Base-by-base conservation (phyloP, 306 rosid genomes). In the Quercus bicolor region DNA sequence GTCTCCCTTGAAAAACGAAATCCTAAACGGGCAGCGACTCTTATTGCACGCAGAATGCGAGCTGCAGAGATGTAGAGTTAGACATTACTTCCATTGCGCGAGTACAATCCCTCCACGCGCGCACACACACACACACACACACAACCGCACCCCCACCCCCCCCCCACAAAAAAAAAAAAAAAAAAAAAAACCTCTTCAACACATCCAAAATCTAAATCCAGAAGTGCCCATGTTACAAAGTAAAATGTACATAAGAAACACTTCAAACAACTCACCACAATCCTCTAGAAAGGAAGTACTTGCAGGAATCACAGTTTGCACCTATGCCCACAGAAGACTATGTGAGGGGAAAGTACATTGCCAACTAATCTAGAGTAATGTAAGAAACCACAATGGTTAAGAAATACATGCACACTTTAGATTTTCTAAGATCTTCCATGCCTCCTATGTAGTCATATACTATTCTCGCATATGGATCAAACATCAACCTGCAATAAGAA, bases 381-480 rank as follows among this genome's bases (percentile, higher is more conserved):
- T 64, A 77, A 69, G 48, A 89, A 86, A 86, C 66, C 56, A 72
- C 24, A 71, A 75, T 77, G 60, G 53, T 71, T 33, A 87, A 88
- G 78, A 82, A 74, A 83, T 73, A 81, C 70, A 65, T 83, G 88
- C 89, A 77, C 84, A 92, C 97, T 85, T 90, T 91, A 70, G 95
- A 84, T 57, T 87, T 86, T 75, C 23, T 74, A 76, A 90, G 81
- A 87, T 92, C 97, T 83, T 91, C 90, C 40, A 92, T 83, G 83
- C 98, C 98, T 87, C 91, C 97, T 77, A 87, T 76, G 87, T 94
- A 94, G 84, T 92, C 98, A 48, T 92, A 90, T 55, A 92, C 89
- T 64, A 82, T 82, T 80, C 75, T 87, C 53, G 79, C 83, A 83
- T 77, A 92, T 20, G 97, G 98, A 76, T 94, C 98, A 74, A 84